These are phyloP conservation scores for Orobanche coerulescens DNA, from an alignment of 257 asterid genomes.

Conservation along the genomic window DNA sequence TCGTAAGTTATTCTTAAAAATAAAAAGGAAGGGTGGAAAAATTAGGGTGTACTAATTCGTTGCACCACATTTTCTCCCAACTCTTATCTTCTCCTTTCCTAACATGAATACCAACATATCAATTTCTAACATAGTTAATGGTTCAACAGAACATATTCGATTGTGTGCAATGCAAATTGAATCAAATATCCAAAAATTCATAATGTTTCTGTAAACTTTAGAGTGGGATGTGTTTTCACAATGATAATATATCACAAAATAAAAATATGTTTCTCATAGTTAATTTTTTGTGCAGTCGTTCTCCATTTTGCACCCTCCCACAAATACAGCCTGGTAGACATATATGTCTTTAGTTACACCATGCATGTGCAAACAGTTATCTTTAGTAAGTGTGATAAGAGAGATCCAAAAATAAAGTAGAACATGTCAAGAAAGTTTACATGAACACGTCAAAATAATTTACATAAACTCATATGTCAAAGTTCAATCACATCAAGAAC, in stretches of 20 bases:
- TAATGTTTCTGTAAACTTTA: not conserved
- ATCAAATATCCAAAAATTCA: not conserved
- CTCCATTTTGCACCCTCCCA: not conserved
- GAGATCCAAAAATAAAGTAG: not conserved
- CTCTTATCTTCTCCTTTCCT: too few species aligned
- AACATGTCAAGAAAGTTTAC: not conserved
- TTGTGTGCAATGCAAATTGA: not conserved
- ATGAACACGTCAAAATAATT: not conserved
- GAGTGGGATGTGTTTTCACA: not conserved
- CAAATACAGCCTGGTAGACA: not conserved
- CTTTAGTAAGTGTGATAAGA: slow-evolving; percentile 6
- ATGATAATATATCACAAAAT: not conserved
- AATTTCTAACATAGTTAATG: not conserved
- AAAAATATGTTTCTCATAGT: not conserved
- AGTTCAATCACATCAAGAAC: not conserved
- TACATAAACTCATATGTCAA: slow-evolving; percentile 6
- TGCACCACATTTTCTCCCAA: too few species aligned
- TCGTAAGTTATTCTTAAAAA: too few species aligned
- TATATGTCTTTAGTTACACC: not conserved
- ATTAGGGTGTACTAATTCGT: too few species aligned
- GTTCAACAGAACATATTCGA: not conserved
- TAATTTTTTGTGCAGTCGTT: not conserved
- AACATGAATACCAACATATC: too few species aligned
- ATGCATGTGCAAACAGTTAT: not conserved
- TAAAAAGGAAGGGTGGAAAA: too few species aligned